phyloP scores from a whole-genome alignment of 2,329 filamentous ascomycete genomes.

The Verticillium nubilum region DNA sequence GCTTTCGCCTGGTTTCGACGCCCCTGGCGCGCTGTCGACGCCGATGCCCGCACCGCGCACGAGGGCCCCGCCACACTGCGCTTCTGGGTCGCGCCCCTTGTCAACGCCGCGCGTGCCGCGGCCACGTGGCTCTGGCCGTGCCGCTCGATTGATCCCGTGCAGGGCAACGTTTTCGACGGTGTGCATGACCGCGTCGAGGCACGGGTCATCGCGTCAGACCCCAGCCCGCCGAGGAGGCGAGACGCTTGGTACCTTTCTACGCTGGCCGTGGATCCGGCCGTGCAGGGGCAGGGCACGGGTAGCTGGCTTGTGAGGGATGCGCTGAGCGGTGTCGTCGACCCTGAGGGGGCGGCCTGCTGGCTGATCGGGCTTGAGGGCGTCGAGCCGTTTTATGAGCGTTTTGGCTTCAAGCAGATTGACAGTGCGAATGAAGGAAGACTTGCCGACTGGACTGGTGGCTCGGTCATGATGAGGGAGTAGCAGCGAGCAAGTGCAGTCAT shows the following conservation, averaged over 20 bases:
- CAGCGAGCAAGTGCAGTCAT: background rate
- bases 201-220: slow-evolving; percentile 8
- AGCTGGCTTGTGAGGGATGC: slow-evolving; percentile 22
- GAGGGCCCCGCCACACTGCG: slow-evolving; percentile 9
- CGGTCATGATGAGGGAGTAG: slow-evolving; percentile 30
- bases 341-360: slow-evolving; percentile 22
- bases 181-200: slow-evolving; percentile 19
- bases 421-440: slow-evolving; percentile 29
- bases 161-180: slow-evolving; percentile 18
- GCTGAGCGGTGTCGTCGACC: slow-evolving; percentile 19
- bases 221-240: slow-evolving; percentile 20
- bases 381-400: slow-evolving; percentile 24
- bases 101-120: slow-evolving; percentile 17
- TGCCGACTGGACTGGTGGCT: slow-evolving; percentile 27
- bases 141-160: slow-evolving; percentile 13
- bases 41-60: slow-evolving; percentile 4
- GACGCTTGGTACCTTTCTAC: slow-evolving; percentile 29
- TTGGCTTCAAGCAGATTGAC: slow-evolving; percentile 27
- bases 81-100: slow-evolving; percentile 22
- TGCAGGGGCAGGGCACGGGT: slow-evolving; percentile 26
- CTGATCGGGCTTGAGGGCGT: slow-evolving; percentile 24
- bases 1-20: slow-evolving; percentile 28
- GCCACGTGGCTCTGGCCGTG: slow-evolving; percentile 19
- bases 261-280: slow-evolving; percentile 22
- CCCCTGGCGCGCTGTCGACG: slow-evolving; percentile 9